Evolutionary conservation across 208 protist genomes (phyloP).

Genomic region (Leishmania aethiopica): DNA sequence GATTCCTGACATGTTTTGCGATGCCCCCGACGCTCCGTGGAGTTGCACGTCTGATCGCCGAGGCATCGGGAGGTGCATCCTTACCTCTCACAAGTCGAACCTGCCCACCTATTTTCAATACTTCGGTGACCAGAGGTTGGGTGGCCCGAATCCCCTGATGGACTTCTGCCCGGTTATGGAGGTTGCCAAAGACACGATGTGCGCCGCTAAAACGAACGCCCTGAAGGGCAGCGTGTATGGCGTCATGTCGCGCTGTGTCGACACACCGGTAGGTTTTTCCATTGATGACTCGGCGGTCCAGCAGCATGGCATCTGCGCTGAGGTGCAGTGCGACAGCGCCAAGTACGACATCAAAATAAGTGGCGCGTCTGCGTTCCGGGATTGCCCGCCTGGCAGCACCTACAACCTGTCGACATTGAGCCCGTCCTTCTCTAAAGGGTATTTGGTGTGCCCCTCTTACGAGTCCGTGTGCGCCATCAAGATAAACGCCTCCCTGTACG

Average conservation of each 20-base stretch:
- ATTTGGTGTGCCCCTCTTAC: slow-evolving; percentile 39
- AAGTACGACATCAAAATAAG: slow-evolving; percentile 19
- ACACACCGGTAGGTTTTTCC: not conserved
- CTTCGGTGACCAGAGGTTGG: slow-evolving; percentile 24
- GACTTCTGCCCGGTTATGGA: slow-evolving; percentile 53
- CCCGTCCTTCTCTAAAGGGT: slow-evolving; percentile 18
- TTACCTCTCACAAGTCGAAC: not conserved
- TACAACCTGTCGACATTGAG: slow-evolving; percentile 14
- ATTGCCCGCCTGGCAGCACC: slow-evolving; percentile 9
- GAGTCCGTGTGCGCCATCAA: slow-evolving; percentile 33
- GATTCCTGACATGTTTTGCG: slow-evolving; percentile 56
- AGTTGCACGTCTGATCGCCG: slow-evolving; percentile 39
- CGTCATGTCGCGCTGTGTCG: not conserved
- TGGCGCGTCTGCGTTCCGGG: slow-evolving; percentile 7
- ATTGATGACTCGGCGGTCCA: not conserved
- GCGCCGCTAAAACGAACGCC: not conserved
- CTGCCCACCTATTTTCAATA: slow-evolving; percentile 49
- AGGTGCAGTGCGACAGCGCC: slow-evolving; percentile 20
- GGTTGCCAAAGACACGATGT: slow-evolving; percentile 32
- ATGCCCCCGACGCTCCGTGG: not conserved
- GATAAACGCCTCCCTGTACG: not conserved
- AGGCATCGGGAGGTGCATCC: slow-evolving; percentile 32
- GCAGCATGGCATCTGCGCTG: slow-evolving; percentile 20
- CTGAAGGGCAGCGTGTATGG: not conserved
- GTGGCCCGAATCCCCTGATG: slow-evolving; percentile 32